Evolutionary conservation across 2,329 filamentous ascomycete genomes (phyloP).

Genomic region (Pseudocercospora eumusae): DNA sequence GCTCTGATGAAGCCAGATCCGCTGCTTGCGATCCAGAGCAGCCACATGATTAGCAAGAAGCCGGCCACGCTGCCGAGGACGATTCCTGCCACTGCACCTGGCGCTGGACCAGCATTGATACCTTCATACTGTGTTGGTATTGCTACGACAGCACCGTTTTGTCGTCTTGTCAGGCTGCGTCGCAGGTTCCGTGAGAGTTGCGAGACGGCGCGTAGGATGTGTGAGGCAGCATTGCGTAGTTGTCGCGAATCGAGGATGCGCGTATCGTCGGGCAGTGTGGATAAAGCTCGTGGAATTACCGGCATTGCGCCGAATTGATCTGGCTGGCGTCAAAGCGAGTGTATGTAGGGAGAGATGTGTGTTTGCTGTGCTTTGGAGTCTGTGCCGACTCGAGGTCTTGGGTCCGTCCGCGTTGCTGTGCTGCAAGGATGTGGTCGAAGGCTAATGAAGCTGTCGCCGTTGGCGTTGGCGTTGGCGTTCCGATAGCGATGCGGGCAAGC

Average conservation of each 20-base stretch:
- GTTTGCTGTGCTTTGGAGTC: not conserved
- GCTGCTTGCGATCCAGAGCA: conserved; percentile 48
- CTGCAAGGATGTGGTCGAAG: not conserved
- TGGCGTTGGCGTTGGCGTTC: not conserved
- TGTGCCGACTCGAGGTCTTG: not conserved
- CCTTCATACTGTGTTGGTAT: conserved; percentile 57
- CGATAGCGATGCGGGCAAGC: not conserved
- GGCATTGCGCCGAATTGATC: conserved; percentile 17
- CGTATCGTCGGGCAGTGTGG: conserved; percentile 30
- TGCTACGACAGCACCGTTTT: conserved; percentile 20
- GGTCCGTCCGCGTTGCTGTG: not conserved
- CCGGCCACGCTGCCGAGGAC: conserved; percentile 57
- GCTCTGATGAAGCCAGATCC: conserved; percentile 36
- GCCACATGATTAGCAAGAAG: conserved; percentile 56
- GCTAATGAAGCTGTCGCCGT: not conserved
- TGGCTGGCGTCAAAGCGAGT: not conserved
- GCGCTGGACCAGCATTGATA: conserved; percentile 54
- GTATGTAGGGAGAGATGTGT: not conserved
- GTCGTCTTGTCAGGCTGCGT: conserved; percentile 26
- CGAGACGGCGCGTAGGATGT: conserved; percentile 15
- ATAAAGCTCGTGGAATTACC: conserved; percentile 25
- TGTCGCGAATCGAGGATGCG: conserved; percentile 36
- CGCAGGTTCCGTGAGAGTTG: conserved; percentile 13
- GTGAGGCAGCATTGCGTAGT: conserved; percentile 19
- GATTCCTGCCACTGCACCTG: conserved; percentile 63